Conservation (phyloP, 2,329 filamentous ascomycete genomes). For the Pestalotiopsis sp. region DNA sequence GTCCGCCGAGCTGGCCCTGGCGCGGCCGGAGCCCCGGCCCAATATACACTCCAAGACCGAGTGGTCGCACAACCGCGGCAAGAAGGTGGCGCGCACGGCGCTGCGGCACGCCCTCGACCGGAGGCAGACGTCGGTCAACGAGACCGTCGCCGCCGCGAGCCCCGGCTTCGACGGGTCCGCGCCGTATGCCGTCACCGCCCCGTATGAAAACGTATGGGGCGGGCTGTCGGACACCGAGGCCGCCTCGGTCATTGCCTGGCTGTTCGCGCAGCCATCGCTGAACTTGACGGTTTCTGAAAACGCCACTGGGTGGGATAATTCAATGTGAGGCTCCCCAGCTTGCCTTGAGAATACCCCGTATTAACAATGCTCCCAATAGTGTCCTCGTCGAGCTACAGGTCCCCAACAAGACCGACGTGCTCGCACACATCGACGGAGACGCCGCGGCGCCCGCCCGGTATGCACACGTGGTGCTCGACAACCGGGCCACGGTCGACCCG, state of each 20-base stretch:
- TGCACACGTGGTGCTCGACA: slow-evolving; percentile 44
- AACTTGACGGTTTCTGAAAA: slow-evolving; percentile 34
- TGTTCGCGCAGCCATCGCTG: slow-evolving; percentile 39
- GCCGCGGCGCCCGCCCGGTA: slow-evolving; percentile 40
- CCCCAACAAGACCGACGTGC: slow-evolving; percentile 52
- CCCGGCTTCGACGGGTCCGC: background rate
- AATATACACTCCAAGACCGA: background rate
- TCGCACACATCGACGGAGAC: slow-evolving; percentile 44
- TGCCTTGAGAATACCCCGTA: background rate
- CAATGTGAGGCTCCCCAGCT: background rate
- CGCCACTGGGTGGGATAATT: background rate
- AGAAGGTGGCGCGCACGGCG: background rate
- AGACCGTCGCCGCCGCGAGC: background rate
- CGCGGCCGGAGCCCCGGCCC: background rate
- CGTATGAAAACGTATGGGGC: slow-evolving; percentile 5
- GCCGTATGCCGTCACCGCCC: background rate
- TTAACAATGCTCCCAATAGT: slow-evolving; percentile 7
- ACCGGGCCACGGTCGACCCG: slow-evolving; percentile 38
- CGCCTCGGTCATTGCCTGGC: slow-evolving; percentile 38
- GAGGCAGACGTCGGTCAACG: background rate
- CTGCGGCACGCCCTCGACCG: background rate
- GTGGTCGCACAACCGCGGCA: background rate
- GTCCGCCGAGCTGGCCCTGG: background rate
- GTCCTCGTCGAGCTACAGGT: slow-evolving; percentile 38
- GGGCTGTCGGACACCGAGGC: slow-evolving; percentile 39